phyloP scores from a whole-genome alignment of 129 eudicot genomes.

The Saussurea involucrata region DNA sequence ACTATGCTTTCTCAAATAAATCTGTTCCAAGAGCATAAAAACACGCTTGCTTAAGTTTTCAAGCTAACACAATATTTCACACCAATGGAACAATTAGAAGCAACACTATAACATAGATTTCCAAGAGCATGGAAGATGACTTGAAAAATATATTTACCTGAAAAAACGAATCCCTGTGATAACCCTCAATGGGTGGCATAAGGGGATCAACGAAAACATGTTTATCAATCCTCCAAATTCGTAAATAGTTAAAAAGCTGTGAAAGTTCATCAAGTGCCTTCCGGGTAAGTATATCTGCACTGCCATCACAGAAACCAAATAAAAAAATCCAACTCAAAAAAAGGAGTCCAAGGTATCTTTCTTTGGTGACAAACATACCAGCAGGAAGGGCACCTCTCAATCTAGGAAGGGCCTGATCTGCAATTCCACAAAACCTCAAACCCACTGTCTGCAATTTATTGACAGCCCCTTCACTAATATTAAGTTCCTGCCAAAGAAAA shows the following conservation, averaged over 20 bases:
- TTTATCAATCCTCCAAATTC: conserved; percentile 72
- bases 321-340: neutral
- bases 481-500: conserved; percentile 65
- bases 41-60: conserved; percentile 20
- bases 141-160: conserved; percentile 45
- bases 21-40: conserved; percentile 34
- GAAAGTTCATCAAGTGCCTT: conserved; percentile 92
- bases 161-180: conserved; percentile 83
- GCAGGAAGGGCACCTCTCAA: conserved; percentile 93
- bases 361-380: conserved; percentile 45
- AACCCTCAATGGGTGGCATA: conserved; percentile 91
- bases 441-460: conserved; percentile 90
- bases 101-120: neutral
- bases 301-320: conserved; percentile 2
- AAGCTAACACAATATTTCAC: neutral
- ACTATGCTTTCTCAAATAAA: conserved; percentile 60
- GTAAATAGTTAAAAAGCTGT: conserved; percentile 69
- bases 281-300: conserved; percentile 68
- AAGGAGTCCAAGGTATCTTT: neutral
- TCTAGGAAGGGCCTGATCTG: conserved; percentile 87
- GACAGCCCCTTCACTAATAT: conserved; percentile 69
- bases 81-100: neutral
- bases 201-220: conserved; percentile 76
- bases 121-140: neutral
- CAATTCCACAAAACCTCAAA: conserved; percentile 83